Conservation (phyloP, 306 rosid genomes). For the Rosa rugosa region DNA sequence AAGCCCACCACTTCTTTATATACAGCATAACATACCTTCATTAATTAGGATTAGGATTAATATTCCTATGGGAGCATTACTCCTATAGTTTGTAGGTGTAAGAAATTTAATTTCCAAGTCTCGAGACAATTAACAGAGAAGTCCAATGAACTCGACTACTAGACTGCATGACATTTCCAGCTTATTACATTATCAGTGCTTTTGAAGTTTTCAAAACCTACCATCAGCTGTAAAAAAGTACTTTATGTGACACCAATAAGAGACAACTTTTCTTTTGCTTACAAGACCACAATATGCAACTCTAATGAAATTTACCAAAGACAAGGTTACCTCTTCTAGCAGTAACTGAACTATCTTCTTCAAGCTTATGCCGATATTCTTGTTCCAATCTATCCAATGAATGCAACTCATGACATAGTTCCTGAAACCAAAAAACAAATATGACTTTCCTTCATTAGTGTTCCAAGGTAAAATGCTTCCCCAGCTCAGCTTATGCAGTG, state of each 20-base stretch:
- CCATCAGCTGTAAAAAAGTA: not conserved
- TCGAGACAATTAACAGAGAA: too few relatives aligned
- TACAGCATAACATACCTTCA: too few relatives aligned
- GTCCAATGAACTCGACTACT: too few relatives aligned
- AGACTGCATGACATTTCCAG: too few relatives aligned
- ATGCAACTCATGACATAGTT: slow-evolving; percentile 69
- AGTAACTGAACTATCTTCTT: slow-evolving; percentile 63
- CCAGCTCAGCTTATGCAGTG: not conserved
- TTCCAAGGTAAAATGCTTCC: slow-evolving; percentile 8
- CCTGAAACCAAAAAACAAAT: slow-evolving; percentile 46
- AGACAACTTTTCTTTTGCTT: too few relatives aligned
- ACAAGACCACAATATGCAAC: not conserved
- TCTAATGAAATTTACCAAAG: not conserved
- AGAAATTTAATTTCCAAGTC: too few relatives aligned
- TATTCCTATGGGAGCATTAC: too few relatives aligned
- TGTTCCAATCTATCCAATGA: slow-evolving; percentile 74
- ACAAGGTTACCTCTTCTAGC: slow-evolving; percentile 63
- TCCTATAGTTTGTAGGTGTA: too few relatives aligned
- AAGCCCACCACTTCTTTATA: too few relatives aligned
- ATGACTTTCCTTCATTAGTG: slow-evolving; percentile 22
- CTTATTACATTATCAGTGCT: too few relatives aligned
- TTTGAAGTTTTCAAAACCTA: not conserved
- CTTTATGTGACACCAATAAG: not conserved
- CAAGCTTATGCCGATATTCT: slow-evolving; percentile 62
- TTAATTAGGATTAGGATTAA: too few relatives aligned